Evolutionary conservation across 1,139 yeast genomes (phyloP).

Genomic region (Geotrichum europaeum): DNA sequence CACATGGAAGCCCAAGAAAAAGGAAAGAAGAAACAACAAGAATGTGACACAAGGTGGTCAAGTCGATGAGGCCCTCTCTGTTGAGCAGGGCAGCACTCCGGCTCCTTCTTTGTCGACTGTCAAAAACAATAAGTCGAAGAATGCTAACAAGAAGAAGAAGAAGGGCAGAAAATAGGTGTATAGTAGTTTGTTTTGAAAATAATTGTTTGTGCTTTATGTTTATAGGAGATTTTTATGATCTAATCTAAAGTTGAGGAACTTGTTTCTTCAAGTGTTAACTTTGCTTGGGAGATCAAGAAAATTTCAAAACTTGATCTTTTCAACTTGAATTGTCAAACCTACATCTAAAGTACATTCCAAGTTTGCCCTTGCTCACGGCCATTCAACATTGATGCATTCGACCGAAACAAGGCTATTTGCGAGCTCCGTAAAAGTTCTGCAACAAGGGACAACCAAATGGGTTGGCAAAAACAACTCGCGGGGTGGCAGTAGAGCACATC

Average conservation of each 20-base stretch:
- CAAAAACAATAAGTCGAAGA: conserved; percentile 27
- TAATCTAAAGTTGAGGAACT: background rate
- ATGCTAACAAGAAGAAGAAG: conserved; percentile 46
- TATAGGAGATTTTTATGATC: background rate
- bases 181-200: background rate
- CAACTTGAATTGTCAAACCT: background rate
- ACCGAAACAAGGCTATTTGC: background rate
- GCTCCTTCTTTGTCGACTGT: conserved; percentile 25
- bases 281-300: background rate
- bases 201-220: background rate
- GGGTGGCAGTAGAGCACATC: background rate
- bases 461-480: background rate
- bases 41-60: conserved; percentile 64
- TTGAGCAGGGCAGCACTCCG: conserved; percentile 38
- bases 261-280: background rate
- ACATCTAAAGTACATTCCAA: background rate
- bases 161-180: conserved; percentile 39
- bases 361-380: background rate
- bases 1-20: conserved; percentile 66
- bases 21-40: conserved; percentile 40
- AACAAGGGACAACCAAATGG: background rate
- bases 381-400: background rate
- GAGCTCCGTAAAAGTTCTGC: background rate
- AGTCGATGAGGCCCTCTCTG: conserved; percentile 42
- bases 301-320: background rate